phyloP scores from a whole-genome alignment of 1,284 basidiomycete genomes.

The Fomes fomentarius region DNA sequence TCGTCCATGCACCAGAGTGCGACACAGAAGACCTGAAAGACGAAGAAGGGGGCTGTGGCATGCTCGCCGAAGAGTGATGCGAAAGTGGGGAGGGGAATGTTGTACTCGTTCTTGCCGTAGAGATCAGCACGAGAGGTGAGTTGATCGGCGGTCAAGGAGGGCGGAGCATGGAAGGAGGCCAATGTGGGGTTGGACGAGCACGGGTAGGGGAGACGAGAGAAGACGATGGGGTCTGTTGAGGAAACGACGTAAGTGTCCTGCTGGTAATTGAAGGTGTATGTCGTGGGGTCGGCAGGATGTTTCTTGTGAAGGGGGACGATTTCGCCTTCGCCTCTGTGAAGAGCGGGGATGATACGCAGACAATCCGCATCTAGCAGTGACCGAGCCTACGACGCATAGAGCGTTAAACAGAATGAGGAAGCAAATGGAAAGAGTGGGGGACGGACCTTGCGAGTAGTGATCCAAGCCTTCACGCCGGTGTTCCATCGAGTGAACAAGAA shows the following conservation, averaged over 20 bases:
- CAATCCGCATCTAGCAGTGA: conserved; percentile 77
- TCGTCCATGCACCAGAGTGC: conserved; percentile 96
- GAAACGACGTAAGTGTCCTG: conserved; percentile 90
- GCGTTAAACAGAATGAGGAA: too few species aligned
- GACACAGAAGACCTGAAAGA: conserved; percentile 96
- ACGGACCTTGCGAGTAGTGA: conserved; percentile 73
- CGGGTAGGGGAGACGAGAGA: conserved; percentile 90
- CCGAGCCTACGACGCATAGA: conserved; percentile 49
- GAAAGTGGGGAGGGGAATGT: conserved; percentile 94
- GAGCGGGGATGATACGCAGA: conserved; percentile 84
- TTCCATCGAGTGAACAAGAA: conserved; percentile 95
- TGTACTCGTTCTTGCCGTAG: conserved; percentile 92
- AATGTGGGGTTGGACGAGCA: conserved; percentile 78
- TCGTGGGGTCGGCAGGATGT: conserved; percentile 53
- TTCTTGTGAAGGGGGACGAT: conserved; percentile 82
- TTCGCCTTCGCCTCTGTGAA: conserved; percentile 90
- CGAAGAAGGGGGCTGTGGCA: conserved; percentile 93
- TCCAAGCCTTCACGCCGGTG: conserved; percentile 75
- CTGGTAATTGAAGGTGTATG: conserved; percentile 94
- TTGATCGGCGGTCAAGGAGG: conserved; percentile 44
- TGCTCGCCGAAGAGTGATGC: conserved; percentile 89
- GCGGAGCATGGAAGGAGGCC: conserved; percentile 64
- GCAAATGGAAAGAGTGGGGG: conserved; percentile 3
- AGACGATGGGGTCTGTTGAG: conserved; percentile 61
- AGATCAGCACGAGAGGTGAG: conserved; percentile 56